Base-by-base conservation (phyloP, 2,329 filamentous ascomycete genomes). In the Trichoderma sp. region DNA sequence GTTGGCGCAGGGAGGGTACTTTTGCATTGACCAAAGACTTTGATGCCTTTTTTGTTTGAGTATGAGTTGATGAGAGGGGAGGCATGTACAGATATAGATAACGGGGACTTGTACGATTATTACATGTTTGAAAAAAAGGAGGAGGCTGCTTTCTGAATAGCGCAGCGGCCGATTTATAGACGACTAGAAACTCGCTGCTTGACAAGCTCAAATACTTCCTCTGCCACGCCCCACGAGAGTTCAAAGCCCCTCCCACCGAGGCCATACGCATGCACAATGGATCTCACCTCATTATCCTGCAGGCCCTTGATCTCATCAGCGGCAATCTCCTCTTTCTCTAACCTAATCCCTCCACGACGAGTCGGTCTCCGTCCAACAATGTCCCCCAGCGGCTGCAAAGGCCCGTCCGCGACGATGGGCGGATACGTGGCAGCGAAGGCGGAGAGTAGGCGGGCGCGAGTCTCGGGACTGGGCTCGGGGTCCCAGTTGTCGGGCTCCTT, bases 401-500 rank as follows among this genome's bases (percentile, higher is more conserved):
- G 76, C 12, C 74, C 77, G 6, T 80, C 62, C 3, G 70, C 75
- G 9, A 82, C 73, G 3, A 84, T 80, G 14, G 64, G 60, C 7
- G 81, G 80, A 65, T 82, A 81, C 8, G 81, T 84, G 30, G 75
- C 78, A 26, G 76, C 78, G 61, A 84, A 80, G 15, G 65, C 78
- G 8, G 90, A 82, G 0, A 80, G 39, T 1, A 80, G 26, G 1
- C 74, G 77, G 47, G 81, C 78, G 21, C 89, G 81, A 0, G 85
- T 84, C 67, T 86, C 84, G 1, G 74, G 72, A 0, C 83, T 86
- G 1, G 88, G 85, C 21, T 83, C 80, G 0, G 83, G 78, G 61
- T 86, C 82, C 86, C 87, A 90, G 77, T 90, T 82, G 70, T 86
- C 80, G 1, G 85, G 83, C 76, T 91, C 86, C 77, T 91, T 91